Conservation (phyloP, 345 rosid species). For the Passiflora organensis region DNA sequence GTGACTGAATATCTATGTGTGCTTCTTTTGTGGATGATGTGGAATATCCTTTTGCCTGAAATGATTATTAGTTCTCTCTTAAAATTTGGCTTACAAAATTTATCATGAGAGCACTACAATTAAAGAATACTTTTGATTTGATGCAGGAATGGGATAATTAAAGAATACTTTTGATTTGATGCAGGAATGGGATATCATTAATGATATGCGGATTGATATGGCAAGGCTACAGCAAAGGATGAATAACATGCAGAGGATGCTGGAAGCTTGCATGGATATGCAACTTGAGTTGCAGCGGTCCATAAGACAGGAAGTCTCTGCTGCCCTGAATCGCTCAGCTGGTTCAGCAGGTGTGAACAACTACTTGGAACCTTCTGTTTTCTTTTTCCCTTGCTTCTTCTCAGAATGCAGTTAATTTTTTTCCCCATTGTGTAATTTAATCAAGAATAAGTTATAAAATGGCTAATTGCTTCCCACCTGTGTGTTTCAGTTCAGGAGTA, state of each 20-base stretch:
- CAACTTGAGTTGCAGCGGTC: conserved; percentile 92
- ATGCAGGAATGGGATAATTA: background rate
- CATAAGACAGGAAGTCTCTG: conserved; percentile 83
- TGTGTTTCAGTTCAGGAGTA: too few relatives aligned
- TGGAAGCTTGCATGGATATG: conserved; percentile 98
- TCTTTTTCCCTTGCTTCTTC: background rate
- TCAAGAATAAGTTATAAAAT: too few relatives aligned
- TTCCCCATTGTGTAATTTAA: too few relatives aligned
- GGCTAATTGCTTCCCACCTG: too few relatives aligned
- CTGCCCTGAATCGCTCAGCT: conserved; percentile 65
- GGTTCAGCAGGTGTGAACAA: conserved; percentile 45
- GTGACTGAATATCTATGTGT: too few relatives aligned
- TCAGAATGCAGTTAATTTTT: too few relatives aligned
- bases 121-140: conserved; percentile 10
- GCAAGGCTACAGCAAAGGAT: conserved; percentile 87
- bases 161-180: background rate
- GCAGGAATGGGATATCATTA: conserved; percentile 83
- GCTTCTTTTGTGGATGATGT: too few relatives aligned
- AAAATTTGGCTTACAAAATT: too few relatives aligned
- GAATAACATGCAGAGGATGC: conserved; percentile 85
- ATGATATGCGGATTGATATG: conserved; percentile 87
- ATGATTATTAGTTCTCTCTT: too few relatives aligned
- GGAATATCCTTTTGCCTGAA: too few relatives aligned
- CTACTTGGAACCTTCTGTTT: background rate
- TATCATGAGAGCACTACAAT: background rate